These are phyloP conservation scores for Psilocybe azurescens DNA, from an alignment of 768 basidiomycete genomes.

Conservation along the genomic window DNA sequence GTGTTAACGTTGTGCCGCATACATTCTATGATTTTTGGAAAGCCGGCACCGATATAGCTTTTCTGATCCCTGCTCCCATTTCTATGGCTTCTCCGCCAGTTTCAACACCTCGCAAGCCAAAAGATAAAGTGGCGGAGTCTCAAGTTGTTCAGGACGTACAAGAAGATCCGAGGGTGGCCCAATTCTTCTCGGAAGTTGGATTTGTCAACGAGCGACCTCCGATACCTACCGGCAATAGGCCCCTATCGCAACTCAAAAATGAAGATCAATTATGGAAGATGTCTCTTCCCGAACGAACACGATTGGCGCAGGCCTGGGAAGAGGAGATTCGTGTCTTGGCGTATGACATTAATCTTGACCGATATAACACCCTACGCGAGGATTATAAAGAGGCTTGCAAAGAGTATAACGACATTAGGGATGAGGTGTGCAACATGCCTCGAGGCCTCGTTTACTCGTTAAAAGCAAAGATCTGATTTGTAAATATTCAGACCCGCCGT, in stretches of 20 bases:
- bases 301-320: constrained; percentile 52
- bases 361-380: constrained; percentile 45
- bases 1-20: constrained; percentile 21
- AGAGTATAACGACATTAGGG: constrained; percentile 48
- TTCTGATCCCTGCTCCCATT: constrained; percentile 34
- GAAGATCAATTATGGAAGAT: constrained; percentile 54
- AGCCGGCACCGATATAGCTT: constrained; percentile 49
- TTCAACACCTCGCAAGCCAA: neutral
- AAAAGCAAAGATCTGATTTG: too few species aligned
- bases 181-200: constrained; percentile 11
- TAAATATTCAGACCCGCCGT: constrained; percentile 50
- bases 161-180: constrained; percentile 5
- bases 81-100: neutral
- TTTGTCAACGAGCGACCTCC: neutral
- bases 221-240: neutral
- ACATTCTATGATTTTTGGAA: constrained; percentile 59
- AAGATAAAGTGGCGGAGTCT: neutral
- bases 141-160: neutral
- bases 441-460: too few species aligned
- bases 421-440: constrained; percentile 50
- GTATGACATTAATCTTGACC: constrained; percentile 27
- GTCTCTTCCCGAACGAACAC: constrained; percentile 52
- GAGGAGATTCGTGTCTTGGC: constrained; percentile 40
- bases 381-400: constrained; percentile 37
- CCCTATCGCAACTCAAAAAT: constrained; percentile 32